phyloP scores from a whole-genome alignment of 352 stramenopile genomes.

The Pythium guiyangense region DNA sequence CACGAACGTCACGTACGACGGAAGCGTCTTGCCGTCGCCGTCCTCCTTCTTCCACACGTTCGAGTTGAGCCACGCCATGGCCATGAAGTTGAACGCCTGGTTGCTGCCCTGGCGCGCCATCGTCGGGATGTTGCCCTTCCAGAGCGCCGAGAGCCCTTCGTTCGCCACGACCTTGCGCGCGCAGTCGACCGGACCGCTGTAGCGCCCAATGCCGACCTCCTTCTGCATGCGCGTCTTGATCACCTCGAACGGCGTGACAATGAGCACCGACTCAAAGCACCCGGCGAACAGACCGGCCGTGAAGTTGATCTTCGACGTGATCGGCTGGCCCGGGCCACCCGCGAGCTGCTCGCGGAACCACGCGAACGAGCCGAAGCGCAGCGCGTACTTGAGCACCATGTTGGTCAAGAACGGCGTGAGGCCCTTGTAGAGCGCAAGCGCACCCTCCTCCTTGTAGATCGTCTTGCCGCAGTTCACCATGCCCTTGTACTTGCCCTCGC shows the following conservation, averaged over 20 bases:
- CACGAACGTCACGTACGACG: slow-evolving; percentile 92
- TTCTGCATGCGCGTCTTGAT: slow-evolving; percentile 98
- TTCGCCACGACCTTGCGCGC: slow-evolving; percentile 90
- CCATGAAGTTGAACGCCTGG: slow-evolving; percentile 98
- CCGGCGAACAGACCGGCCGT: slow-evolving; percentile 89
- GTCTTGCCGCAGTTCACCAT: slow-evolving; percentile 79
- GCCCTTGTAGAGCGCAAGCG: slow-evolving; percentile 78
- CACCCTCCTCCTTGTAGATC: slow-evolving; percentile 79
- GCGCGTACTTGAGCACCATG: slow-evolving; percentile 88
- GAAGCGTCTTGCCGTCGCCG: slow-evolving; percentile 87
- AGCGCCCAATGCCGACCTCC: slow-evolving; percentile 89
- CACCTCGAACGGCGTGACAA: slow-evolving; percentile 97
- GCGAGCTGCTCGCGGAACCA: slow-evolving; percentile 87
- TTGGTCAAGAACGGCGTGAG: slow-evolving; percentile 85
- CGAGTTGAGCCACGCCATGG: slow-evolving; percentile 90
- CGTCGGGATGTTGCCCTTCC: slow-evolving; percentile 95
- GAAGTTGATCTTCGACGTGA: slow-evolving; percentile 78
- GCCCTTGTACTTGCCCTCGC: slow-evolving; percentile 70
- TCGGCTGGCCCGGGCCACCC: slow-evolving; percentile 59
- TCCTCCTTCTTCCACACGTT: slow-evolving; percentile 90
- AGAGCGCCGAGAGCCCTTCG: slow-evolving; percentile 92
- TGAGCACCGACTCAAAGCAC: slow-evolving; percentile 95
- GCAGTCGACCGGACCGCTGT: slow-evolving; percentile 90
- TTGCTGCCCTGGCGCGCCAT: slow-evolving; percentile 97
- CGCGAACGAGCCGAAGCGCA: slow-evolving; percentile 82